phyloP scores from a whole-genome alignment of 805 yeast genomes.

The Brettanomyces nanus region DNA sequence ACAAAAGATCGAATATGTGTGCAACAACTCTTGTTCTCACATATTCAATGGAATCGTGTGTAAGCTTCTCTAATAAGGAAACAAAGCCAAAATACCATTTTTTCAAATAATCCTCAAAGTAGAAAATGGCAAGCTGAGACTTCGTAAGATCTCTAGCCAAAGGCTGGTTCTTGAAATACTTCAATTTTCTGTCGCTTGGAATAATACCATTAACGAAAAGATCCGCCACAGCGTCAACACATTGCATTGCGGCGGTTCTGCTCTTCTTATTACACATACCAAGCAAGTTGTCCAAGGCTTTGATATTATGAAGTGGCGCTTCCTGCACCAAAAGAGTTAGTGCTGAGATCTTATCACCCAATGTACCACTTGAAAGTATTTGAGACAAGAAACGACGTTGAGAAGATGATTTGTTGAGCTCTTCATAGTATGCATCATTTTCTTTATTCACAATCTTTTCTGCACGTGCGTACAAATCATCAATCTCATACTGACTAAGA shows the following conservation, averaged over 20 bases:
- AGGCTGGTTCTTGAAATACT: constrained; percentile 72
- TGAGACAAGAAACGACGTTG: constrained; percentile 85
- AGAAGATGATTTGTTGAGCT: constrained; percentile 65
- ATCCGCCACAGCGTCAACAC: constrained; percentile 86
- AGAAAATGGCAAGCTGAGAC: constrained; percentile 60
- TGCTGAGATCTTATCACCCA: constrained; percentile 92
- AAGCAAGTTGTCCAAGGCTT: constrained; percentile 72
- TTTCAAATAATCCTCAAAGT: constrained; percentile 87
- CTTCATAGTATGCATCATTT: constrained; percentile 61
- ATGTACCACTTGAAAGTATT: constrained; percentile 84
- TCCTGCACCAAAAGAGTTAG: constrained; percentile 88
- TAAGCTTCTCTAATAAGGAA: constrained; percentile 64
- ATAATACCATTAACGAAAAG: constrained; percentile 74
- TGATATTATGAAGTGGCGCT: constrained; percentile 84
- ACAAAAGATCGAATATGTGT: constrained; percentile 72
- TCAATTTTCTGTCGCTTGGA: constrained; percentile 80
- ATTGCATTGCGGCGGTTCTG: constrained; percentile 86
- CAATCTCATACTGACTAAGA: constrained; percentile 46
- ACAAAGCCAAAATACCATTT: constrained; percentile 66
- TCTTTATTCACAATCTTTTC: constrained; percentile 59
- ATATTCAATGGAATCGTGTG: constrained; percentile 88
- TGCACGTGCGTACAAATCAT: constrained; percentile 58
- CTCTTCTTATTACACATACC: constrained; percentile 84
- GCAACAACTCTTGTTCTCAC: constrained; percentile 72
- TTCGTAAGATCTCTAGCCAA: constrained; percentile 37